phyloP scores from a whole-genome alignment of 805 yeast genomes.

The Wickerhamiella siamensis region DNA sequence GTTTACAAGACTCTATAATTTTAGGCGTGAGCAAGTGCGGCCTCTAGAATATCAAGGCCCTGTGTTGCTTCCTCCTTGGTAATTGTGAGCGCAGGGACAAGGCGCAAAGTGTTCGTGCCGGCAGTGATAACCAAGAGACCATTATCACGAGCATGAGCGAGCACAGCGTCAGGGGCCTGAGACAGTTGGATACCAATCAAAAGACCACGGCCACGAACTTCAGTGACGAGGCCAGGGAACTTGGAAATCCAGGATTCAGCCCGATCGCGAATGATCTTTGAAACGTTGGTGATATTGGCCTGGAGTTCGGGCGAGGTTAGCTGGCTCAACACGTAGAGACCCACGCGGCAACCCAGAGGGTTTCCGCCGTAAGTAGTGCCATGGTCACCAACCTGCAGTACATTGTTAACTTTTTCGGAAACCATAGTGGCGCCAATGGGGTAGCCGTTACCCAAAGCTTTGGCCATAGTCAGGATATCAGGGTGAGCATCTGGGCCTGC shows the following conservation, averaged over 20 bases:
- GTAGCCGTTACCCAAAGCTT: slow-evolving; percentile 92
- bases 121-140: slow-evolving; percentile 83
- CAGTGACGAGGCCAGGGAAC: slow-evolving; percentile 47
- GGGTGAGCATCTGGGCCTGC: slow-evolving; percentile 77
- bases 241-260: slow-evolving; percentile 28
- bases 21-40: slow-evolving; percentile 33
- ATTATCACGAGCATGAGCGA: slow-evolving; percentile 54
- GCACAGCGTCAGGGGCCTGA: slow-evolving; percentile 46
- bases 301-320: slow-evolving; percentile 50
- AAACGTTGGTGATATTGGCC: slow-evolving; percentile 42
- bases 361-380: slow-evolving; percentile 98
- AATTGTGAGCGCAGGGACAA: slow-evolving; percentile 86
- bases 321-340: slow-evolving; percentile 55
- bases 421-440: slow-evolving; percentile 93
- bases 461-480: slow-evolving; percentile 86
- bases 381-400: slow-evolving; percentile 80
- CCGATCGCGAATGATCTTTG: slow-evolving; percentile 40
- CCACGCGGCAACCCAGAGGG: slow-evolving; percentile 78
- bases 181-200: slow-evolving; percentile 70
- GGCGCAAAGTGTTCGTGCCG: slow-evolving; percentile 78
- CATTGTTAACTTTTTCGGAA: slow-evolving; percentile 59
- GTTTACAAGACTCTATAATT: too few species aligned
- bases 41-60: slow-evolving; percentile 58
- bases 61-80: slow-evolving; percentile 49
- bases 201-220: slow-evolving; percentile 79